These are phyloP conservation scores for Nicotiana obtusifolia DNA, from an alignment of 257 asterid species.

Conservation along the genomic window DNA sequence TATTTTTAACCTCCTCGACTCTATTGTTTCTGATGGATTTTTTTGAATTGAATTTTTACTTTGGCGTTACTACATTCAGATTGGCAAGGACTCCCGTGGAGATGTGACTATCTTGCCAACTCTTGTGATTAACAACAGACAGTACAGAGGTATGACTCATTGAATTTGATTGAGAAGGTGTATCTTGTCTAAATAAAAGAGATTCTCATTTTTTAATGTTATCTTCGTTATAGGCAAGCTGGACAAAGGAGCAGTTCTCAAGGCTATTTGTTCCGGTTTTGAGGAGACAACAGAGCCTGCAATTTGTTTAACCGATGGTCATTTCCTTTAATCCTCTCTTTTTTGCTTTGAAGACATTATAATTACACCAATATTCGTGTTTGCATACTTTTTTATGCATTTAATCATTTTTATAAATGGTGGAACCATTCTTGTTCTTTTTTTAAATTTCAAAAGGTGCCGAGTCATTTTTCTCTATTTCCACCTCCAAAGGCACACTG, in stretches of 20 bases:
- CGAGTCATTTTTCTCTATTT: not conserved
- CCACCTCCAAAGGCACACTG: not conserved
- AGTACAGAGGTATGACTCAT: slow-evolving; percentile 45
- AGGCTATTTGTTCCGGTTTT: slow-evolving; percentile 62
- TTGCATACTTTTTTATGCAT: not conserved
- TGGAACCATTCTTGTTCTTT: too few relatives aligned
- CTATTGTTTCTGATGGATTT: not conserved
- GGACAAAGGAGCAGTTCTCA: slow-evolving; percentile 60
- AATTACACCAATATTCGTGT: not conserved
- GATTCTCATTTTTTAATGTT: not conserved
- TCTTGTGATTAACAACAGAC: slow-evolving; percentile 52
- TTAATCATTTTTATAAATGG: not conserved
- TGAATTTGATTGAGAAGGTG: not conserved
- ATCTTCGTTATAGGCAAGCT: slow-evolving; percentile 38
- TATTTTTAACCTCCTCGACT: not conserved
- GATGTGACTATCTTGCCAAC: slow-evolving; percentile 68
- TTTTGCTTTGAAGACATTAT: not conserved
- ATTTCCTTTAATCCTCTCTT: slow-evolving; percentile 7
- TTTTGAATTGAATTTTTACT: not conserved
- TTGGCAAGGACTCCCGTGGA: slow-evolving; percentile 56
- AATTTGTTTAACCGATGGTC: slow-evolving; percentile 51
- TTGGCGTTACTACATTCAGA: slow-evolving; percentile 22
- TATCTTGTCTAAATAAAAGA: not conserved
- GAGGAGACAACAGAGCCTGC: slow-evolving; percentile 66
- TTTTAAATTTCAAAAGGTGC: not conserved